phyloP scores from a whole-genome alignment of 2,329 filamentous ascomycete genomes.

The Trichoderma breve region DNA sequence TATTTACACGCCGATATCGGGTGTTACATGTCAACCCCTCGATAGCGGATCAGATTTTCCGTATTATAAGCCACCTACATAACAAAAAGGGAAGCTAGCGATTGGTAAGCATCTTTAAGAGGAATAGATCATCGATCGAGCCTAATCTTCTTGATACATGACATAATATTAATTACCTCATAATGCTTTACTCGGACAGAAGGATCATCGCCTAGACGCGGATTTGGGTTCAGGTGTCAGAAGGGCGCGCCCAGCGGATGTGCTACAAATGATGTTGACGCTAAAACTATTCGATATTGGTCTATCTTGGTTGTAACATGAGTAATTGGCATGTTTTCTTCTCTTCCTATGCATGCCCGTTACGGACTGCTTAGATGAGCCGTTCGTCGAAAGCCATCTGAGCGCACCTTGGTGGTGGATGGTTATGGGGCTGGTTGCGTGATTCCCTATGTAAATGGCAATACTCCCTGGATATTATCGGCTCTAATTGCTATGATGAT shows the following conservation, averaged over 20 bases:
- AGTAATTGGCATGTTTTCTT: neutral
- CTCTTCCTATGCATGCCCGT: neutral
- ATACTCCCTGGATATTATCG: neutral
- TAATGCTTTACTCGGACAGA: neutral
- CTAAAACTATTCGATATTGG: no score
- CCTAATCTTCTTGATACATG: neutral
- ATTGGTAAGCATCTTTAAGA: neutral
- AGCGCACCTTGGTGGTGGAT: no score
- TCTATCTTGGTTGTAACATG: no score
- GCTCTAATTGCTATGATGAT: neutral
- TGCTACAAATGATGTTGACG: no score
- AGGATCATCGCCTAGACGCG: neutral
- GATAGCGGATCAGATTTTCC: neutral
- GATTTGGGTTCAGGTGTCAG: neutral
- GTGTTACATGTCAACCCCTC: neutral
- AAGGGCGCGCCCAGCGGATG: neutral
- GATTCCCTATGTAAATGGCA: neutral
- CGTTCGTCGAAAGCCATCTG: no score
- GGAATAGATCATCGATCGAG: neutral
- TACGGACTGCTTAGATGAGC: neutral
- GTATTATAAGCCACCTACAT: neutral
- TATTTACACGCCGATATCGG: neutral
- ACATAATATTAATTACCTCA: neutral
- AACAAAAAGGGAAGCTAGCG: neutral
- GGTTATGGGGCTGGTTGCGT: neutral